These are phyloP conservation scores for Colletotrichum filicis DNA, from an alignment of 2,329 filamentous ascomycete genomes.

Conservation along the genomic window DNA sequence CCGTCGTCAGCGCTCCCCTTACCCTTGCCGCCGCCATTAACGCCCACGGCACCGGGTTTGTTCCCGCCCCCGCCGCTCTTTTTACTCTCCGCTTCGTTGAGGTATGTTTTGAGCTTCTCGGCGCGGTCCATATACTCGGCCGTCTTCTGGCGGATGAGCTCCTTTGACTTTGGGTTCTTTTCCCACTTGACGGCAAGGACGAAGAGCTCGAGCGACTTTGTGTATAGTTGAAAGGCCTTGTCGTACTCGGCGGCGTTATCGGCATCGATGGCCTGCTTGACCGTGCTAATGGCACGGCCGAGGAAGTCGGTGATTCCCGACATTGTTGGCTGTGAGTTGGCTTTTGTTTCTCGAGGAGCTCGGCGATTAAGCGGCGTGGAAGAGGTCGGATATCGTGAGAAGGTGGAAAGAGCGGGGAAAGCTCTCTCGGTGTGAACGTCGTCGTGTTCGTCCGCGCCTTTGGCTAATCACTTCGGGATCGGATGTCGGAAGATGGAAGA, in stretches of 20 bases:
- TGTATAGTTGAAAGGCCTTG: conserved; percentile 96
- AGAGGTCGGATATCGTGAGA: conserved; percentile 10
- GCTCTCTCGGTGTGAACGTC: conserved; percentile 9
- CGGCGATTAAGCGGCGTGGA: neutral
- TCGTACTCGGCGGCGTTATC: conserved; percentile 97
- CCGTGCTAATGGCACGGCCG: conserved; percentile 93
- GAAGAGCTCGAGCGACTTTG: conserved; percentile 95
- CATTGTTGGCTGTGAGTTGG: conserved; percentile 62
- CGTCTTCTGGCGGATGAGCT: conserved; percentile 95
- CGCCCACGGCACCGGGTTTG: conserved; percentile 72
- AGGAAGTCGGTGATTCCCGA: conserved; percentile 93
- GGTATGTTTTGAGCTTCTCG: conserved; percentile 95
- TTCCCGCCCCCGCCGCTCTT: conserved; percentile 76
- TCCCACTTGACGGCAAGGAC: conserved; percentile 99
- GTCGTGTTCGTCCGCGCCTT: neutral
- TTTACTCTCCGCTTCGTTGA: conserved; percentile 78
- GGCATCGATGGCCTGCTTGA: conserved; percentile 96
- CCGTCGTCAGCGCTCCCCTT: conserved; percentile 73
- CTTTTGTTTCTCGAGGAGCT: neutral
- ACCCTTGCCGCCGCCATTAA: conserved; percentile 69
- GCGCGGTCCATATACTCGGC: conserved; percentile 98
- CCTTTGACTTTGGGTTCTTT: conserved; percentile 97
- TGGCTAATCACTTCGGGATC: neutral
- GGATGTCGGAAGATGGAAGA: conserved; percentile 5
- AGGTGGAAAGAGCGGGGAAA: conserved; percentile 31